Conservation (phyloP, 192 early-diverging fungal genomes). For the Coemansia sp. region DNA sequence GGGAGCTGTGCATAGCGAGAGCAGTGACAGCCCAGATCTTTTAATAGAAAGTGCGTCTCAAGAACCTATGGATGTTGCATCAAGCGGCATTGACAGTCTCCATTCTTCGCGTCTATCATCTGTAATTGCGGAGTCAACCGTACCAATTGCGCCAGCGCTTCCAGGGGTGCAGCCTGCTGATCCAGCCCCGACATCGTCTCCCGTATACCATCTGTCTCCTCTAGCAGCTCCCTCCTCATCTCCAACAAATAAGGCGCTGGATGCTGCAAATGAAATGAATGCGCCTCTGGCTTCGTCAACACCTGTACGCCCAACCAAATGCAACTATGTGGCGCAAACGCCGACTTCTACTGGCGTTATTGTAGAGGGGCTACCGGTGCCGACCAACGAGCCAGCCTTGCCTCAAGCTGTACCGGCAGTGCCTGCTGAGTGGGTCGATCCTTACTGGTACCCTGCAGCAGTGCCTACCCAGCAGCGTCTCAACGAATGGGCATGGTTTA, state of each 20-base stretch:
- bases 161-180: background rate
- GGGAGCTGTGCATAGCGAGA: background rate
- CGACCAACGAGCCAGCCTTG: background rate
- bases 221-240: background rate
- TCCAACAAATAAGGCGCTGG: conserved; percentile 6
- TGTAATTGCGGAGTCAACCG: background rate
- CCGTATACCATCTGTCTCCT: conserved; percentile 4
- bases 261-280: background rate
- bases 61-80: background rate
- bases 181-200: background rate
- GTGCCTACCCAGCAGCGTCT: conserved; percentile 1
- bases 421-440: conserved; percentile 1
- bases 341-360: conserved; percentile 2
- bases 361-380: conserved; percentile 2
- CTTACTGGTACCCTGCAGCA: conserved; percentile 4
- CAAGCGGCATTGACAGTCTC: background rate
- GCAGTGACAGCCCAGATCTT: background rate
- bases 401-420: background rate
- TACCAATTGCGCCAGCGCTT: conserved; percentile 1
- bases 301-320: background rate
- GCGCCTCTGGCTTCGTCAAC: background rate
- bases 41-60: background rate
- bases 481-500: conserved; percentile 6
- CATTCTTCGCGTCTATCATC: background rate
- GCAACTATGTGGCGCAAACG: background rate